Evolutionary conservation across 1,284 basidiomycete genomes (phyloP), one percentile per base, ranked within the genome.

Genomic region (Neonothopanus nambi): DNA sequence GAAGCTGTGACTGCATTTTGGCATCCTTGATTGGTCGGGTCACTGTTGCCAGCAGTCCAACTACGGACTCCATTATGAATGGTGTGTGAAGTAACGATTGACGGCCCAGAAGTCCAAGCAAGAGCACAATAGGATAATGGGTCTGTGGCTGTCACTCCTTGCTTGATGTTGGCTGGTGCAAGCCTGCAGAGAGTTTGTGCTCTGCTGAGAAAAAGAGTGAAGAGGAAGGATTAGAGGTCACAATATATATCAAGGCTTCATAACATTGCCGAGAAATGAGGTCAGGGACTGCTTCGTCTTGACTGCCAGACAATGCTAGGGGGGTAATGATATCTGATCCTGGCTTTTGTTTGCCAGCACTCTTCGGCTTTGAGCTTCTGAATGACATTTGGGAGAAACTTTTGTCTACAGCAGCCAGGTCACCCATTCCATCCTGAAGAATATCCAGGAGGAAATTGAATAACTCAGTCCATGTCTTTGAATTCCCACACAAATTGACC

Each of bases 401-500:
- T 66, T 88, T 90, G 72, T 99, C 97, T 17, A 98, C 93, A 0
- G 91, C 85, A 3, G 89, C 86, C 9, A 96, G 79, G 67, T 98
- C 97, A 12, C 91, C 93, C 1, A 94, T 91, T 15, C 96, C 96
- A 63, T 98, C 97, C 68, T 98, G 93, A 4, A 99, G 77, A 57
- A 99, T 93, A 58, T 85, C 89, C 11, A 99, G 79, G 17, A 99
- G 80, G 24, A 98, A 80, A 65, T 94, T 95, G 75, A 99, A 91
- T 24, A 99, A 79, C 63, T 99, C 97, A 3, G 84, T 85, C 18
- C 96, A 84, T 1, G 95, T 96, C 67, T 91, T 93, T 2, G 85
- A 77, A 68, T 99, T 99, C 73, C 99, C 95, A 70, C 95, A 98
- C 4, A 99, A 78, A 67, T 99, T 96, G 59, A 93, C 88, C 24